Percentiles rank a stretch among this genome's conserved stretches.
Evolutionary conservation across 176 grass and related monocot species (phyloP).

Genomic region (Oropetium thomaeum): DNA sequence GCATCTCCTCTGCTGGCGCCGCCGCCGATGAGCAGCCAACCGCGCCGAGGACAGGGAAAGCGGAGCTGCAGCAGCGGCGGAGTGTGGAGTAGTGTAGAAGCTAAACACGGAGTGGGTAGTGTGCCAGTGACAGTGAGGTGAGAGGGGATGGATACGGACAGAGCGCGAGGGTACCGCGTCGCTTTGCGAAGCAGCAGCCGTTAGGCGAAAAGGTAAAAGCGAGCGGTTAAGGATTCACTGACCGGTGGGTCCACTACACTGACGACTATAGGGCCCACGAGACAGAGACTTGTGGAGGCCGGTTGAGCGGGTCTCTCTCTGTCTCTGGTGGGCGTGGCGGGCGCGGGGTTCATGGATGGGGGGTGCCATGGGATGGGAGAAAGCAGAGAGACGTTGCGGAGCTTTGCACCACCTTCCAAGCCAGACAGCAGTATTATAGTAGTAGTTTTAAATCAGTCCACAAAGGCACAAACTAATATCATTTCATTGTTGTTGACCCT

Average conservation of each 20-base stretch:
- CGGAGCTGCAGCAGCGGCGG: background rate
- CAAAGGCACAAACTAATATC: too few relatives aligned
- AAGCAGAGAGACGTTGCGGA: slow-evolving; percentile 7
- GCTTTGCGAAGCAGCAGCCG: slow-evolving; percentile 32
- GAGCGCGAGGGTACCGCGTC: slow-evolving; percentile 38
- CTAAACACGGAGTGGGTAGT: background rate
- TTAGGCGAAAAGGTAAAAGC: background rate
- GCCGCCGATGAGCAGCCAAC: background rate
- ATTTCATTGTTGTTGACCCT: too few relatives aligned
- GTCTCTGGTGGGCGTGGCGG: background rate
- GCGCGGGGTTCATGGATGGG: background rate
- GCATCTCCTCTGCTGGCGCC: background rate
- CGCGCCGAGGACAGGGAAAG: background rate
- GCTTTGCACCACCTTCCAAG: background rate
- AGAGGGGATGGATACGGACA: background rate
- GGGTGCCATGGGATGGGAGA: background rate
- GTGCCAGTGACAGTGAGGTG: slow-evolving; percentile 21
- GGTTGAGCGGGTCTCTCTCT: background rate
- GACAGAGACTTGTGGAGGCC: background rate
- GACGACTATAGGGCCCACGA: background rate
- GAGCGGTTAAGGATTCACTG: background rate
- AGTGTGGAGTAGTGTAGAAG: slow-evolving; percentile 43
- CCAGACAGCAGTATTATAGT: too few relatives aligned
- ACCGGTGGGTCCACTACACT: rapidly evolving
- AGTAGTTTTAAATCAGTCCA: too few relatives aligned